Evolutionary conservation across 2,329 filamentous ascomycete genomes (phyloP), one percentile per base, ranked within the genome.

Genomic region (Ophiostoma australiae): DNA sequence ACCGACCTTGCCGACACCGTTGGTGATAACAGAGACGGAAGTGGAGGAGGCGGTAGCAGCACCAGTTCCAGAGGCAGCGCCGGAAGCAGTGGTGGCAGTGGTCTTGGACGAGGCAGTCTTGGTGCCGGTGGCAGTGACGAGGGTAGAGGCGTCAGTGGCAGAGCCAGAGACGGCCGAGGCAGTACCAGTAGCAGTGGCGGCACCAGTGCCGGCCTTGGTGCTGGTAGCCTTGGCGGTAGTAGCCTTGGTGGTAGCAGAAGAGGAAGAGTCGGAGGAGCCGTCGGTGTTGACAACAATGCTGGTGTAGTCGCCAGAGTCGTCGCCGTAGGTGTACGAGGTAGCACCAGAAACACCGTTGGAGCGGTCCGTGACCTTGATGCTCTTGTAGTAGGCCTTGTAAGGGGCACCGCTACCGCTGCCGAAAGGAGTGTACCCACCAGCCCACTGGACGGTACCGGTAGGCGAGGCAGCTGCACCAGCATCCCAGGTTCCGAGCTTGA

Each of bases 361-460:
- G 79, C 84, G 86, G 80, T 88, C 85, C 75, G 79, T 77, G 73
- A 88, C 83, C 74, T 78, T 82, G 75, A 88, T 78, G 76, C 80
- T 82, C 82, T 86, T 82, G 84, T 88, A 88, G 82, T 84, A 84
- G 76, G 81, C 86, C 70, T 79, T 77, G 80, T 85, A 87, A 72
- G 86, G 86, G 8, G 71, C 67, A 72, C 79, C 84, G 75, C 85
- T 74, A 72, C 78, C 84, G 75, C 85, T 74, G 74, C 75, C 75
- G 77, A 86, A 87, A 77, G 87, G 79, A 75, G 85, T 79, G 69
- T 77, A 73, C 71, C 90, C 90, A 67, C 89, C 89, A 66, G 89
- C 89, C 90, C 90, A 92, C 70, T 86, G 77, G 71, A 90, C 84
- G 33, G 88, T 90, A 67, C 89, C 89, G 73, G 80, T 72, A n/a